Evolutionary conservation across 257 asterid species (phyloP), one percentile per base, ranked within the genome.

Genomic region (Perilla frutescens): DNA sequence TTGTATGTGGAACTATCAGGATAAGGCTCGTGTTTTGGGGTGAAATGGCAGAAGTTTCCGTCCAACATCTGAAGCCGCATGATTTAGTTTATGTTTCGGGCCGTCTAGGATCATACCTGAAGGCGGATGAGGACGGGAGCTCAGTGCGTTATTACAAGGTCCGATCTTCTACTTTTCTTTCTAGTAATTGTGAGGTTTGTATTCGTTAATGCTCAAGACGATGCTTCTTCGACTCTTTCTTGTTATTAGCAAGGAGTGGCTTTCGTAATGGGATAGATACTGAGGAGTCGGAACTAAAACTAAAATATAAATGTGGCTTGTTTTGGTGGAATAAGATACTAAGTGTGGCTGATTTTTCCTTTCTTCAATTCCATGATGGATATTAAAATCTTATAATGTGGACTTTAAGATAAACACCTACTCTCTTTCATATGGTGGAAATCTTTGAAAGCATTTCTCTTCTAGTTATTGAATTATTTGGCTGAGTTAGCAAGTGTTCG

Each of bases 51-150:
- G 81, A 84, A 72, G 63, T 84, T 45, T 76, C 90, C 1, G 65
- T 79, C 62, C 70, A 84, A 76, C 87, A 90, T 87, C 75, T 94
- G 66, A 91, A 85, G 83, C 87, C 70, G 0, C 37, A 66, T 32
- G 96, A 94, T 78, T 73, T 86, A 6, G 73, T 94, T 10, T 90
- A 86, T 51, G 95, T 90, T 77, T 81, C 85, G 43, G 97, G 98
- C 53, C 37, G 36, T 68, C 83, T 94, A 11, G 15, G 26, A 43
- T 94, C 96, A 44, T 82, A 80, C 68, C 9, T 31, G 58, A 81
- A 72, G 84, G 43, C 43, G 55, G 79, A 75, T 15, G 65, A 51
- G 49, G 53, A 69, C 75, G 87, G 91, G 57, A 68, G 76, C 14
- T 71, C 54, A 10, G 51, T 13, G 61, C 66, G 13, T 15, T 0